Conservation (phyloP, 2,329 filamentous ascomycete genomes). For the Talaromyces piceae region DNA sequence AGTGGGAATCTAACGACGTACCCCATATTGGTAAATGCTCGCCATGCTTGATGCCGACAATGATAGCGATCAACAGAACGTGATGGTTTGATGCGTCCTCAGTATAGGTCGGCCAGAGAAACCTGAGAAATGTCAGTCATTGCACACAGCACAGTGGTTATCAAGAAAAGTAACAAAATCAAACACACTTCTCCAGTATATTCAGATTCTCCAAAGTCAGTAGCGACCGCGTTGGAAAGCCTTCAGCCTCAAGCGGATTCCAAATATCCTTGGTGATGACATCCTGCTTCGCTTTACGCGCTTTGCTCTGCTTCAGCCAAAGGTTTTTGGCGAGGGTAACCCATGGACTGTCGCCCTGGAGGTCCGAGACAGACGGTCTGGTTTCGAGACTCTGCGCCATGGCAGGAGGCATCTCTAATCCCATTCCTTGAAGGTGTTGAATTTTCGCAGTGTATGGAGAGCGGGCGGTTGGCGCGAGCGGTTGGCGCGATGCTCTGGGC, state of each 20-base stretch:
- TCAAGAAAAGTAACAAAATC: neutral
- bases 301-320: conserved; percentile 68
- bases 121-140: conserved; percentile 46
- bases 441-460: conserved; percentile 7
- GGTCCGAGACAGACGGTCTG: conserved; percentile 36
- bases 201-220: conserved; percentile 83
- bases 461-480: conserved; percentile 5
- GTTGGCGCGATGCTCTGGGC: conserved; percentile 8
- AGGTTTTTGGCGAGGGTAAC: conserved; percentile 69
- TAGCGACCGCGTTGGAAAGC: conserved; percentile 69
- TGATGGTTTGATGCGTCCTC: conserved; percentile 89
- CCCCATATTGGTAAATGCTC: conserved; percentile 85
- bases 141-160: neutral
- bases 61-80: conserved; percentile 74
- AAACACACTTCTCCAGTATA: conserved; percentile 67
- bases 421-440: conserved; percentile 21
- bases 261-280: conserved; percentile 82
- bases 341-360: conserved; percentile 41
- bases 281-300: conserved; percentile 70
- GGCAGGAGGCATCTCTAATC: conserved; percentile 37
- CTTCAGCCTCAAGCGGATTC: conserved; percentile 75
- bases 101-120: conserved; percentile 88
- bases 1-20: conserved; percentile 34
- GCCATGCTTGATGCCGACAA: conserved; percentile 80
- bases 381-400: conserved; percentile 52